These are phyloP conservation scores for Annulohypoxylon stygium DNA, from an alignment of 495 filamentous ascomycete species.

Conservation along the genomic window DNA sequence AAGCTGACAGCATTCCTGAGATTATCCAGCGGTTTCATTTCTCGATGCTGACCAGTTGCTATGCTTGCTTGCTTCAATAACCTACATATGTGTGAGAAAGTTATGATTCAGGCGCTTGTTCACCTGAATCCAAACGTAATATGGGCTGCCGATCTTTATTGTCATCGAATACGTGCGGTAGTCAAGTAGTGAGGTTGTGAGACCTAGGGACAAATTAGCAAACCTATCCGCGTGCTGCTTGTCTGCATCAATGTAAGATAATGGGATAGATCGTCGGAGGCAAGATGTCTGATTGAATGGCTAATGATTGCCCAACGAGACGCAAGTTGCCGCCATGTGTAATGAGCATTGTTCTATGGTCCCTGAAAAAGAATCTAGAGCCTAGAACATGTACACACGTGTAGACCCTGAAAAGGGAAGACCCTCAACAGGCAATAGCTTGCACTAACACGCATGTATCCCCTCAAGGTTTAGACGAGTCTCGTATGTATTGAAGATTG, in stretches of 20 bases:
- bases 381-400: constrained; percentile 31
- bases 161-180: constrained; percentile 16
- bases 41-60: constrained; percentile 38
- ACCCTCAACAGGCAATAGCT: constrained; percentile 24
- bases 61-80: constrained; percentile 22
- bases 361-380: constrained; percentile 20
- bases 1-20: constrained; percentile 37
- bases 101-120: constrained; percentile 45
- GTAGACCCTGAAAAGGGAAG: constrained; percentile 23
- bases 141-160: constrained; percentile 36
- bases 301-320: constrained; percentile 31
- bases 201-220: constrained; percentile 34
- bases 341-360: constrained; percentile 28
- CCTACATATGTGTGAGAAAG: constrained; percentile 21
- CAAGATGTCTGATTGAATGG: constrained; percentile 35
- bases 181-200: constrained; percentile 14
- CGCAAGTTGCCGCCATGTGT: constrained; percentile 46
- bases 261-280: constrained; percentile 41
- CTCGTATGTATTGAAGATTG: constrained; percentile 11
- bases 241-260: constrained; percentile 35
- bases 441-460: constrained; percentile 20
- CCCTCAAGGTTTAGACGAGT: constrained; percentile 12
- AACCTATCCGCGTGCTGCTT: constrained; percentile 24
- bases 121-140: constrained; percentile 47
- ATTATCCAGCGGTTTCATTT: constrained; percentile 43